phyloP scores from a whole-genome alignment of 495 filamentous ascomycete species.

The Daldinia loculata region DNA sequence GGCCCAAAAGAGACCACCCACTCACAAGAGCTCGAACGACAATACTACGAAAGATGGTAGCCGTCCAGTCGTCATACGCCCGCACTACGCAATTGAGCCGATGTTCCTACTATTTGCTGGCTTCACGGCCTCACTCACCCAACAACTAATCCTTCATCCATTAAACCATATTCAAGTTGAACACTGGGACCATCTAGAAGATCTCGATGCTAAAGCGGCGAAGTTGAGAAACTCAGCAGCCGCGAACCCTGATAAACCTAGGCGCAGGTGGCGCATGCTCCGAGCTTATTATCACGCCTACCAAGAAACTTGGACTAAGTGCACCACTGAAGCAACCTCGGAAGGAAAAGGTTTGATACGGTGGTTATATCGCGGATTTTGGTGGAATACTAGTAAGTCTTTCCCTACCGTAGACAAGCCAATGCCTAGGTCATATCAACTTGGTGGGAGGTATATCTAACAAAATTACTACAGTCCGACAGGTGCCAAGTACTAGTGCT shows the following conservation, averaged over 20 bases:
- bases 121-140: conserved; percentile 74
- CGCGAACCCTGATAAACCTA: conserved; percentile 40
- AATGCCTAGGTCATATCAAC: neutral
- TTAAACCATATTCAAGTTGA: conserved; percentile 76
- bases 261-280: conserved; percentile 62
- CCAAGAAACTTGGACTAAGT: conserved; percentile 76
- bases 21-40: conserved; percentile 20
- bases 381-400: conserved; percentile 64
- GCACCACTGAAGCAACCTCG: conserved; percentile 66
- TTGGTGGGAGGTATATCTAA: conserved; percentile 1
- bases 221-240: conserved; percentile 50
- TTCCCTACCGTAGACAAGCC: neutral
- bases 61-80: conserved; percentile 69
- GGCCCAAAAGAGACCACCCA: conserved; percentile 48
- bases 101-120: conserved; percentile 81
- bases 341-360: conserved; percentile 68
- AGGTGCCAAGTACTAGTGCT: conserved; percentile 89
- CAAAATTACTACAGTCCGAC: conserved; percentile 57
- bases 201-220: conserved; percentile 69
- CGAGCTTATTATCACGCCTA: conserved; percentile 78
- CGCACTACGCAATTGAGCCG: conserved; percentile 87
- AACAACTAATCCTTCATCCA: conserved; percentile 83
- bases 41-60: conserved; percentile 21
- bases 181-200: conserved; percentile 81
- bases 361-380: conserved; percentile 83